Evolutionary conservation across 2,329 filamentous ascomycete species (phyloP), one percentile per base, ranked within the genome.

Genomic region (Hypoxylon sp.): DNA sequence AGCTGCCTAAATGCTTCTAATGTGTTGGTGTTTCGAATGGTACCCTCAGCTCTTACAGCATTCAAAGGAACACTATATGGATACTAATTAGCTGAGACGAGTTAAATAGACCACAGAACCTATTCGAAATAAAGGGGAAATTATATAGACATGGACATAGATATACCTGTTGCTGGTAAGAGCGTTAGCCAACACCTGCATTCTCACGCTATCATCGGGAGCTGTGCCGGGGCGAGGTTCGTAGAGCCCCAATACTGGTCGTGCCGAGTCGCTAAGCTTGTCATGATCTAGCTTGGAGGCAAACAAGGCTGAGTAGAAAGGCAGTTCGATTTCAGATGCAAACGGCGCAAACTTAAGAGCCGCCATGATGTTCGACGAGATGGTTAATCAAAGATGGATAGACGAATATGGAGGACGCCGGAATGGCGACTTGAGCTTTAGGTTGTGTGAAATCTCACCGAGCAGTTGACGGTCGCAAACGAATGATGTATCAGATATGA

Each of bases 1-100:
- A 87, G 81, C 59, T 87, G 89, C 67, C 87, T 90, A 72, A 97
- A 97, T 66, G 94, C 91, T 63, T 97, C 93, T 62, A 96, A 82
- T 1, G 94, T 97, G 69, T 99, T 99, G 67, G 93, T 88, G 73
- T 99, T 99, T 70, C 89, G 92, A 65, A 99, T 95, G 68, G 90
- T 90, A 54, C 94, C 94, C 71, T 97, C 93, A 34, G 90, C 93
- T 62, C 93, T 87, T 67, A 87, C 90, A 65, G 83, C 84, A 59
- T 84, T 86, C 36, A 81, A 73, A n/a, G 88, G 85, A 15, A 85
- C 81, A 59, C 89, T 91, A 62, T 15, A 34, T 55, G 15, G 34
- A 25, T 17, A 21, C n/a, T 45, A 47, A 48, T 67, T 55, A 68
- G 56, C 42, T 11, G 21, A 30, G 32, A 15, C 29, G 15, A 26